Evolutionary conservation across 1,284 basidiomycete species (phyloP).

Genomic region (Amylostereum areolatum): DNA sequence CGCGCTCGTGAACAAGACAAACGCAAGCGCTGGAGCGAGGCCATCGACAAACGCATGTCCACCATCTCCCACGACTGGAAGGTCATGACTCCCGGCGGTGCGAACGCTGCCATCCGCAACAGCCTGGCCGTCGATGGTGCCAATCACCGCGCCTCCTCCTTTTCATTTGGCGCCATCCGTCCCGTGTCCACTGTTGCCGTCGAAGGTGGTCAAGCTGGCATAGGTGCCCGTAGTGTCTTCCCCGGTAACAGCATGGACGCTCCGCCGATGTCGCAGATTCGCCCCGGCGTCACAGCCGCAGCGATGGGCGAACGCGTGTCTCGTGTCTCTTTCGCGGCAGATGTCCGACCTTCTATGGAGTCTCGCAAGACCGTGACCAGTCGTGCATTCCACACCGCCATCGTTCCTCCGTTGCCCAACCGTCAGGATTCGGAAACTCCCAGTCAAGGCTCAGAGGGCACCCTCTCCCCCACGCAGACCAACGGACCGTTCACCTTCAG

Average conservation of each 20-base stretch:
- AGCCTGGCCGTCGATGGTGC: constrained; percentile 50
- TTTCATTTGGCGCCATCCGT: constrained; percentile 52
- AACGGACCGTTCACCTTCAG: constrained; percentile 60
- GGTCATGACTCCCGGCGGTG: constrained; percentile 65
- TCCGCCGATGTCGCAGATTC: constrained; percentile 46
- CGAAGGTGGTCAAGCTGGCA: constrained; percentile 39
- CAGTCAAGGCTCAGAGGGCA: constrained; percentile 23
- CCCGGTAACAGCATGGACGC: constrained; percentile 17
- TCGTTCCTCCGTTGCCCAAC: constrained; percentile 49
- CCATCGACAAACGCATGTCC: constrained; percentile 78
- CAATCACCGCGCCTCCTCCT: constrained; percentile 40
- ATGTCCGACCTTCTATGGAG: constrained; percentile 56
- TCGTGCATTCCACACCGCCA: constrained; percentile 52
- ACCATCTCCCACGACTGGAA: constrained; percentile 75
- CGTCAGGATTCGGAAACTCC: constrained; percentile 32
- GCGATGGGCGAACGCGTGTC: constrained; percentile 36
- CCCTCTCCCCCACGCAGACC: constrained; percentile 63
- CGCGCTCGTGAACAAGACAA: constrained; percentile 48
- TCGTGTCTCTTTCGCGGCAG: constrained; percentile 68
- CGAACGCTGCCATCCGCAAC: constrained; percentile 64
- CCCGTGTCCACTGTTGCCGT: constrained; percentile 41
- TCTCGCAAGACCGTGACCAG: constrained; percentile 42
- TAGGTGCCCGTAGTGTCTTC: constrained; percentile 31
- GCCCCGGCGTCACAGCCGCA: constrained; percentile 37
- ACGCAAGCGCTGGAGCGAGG: constrained; percentile 63